phyloP scores from a whole-genome alignment of 2,329 filamentous ascomycete genomes.

The Trichoderma aggressivum region DNA sequence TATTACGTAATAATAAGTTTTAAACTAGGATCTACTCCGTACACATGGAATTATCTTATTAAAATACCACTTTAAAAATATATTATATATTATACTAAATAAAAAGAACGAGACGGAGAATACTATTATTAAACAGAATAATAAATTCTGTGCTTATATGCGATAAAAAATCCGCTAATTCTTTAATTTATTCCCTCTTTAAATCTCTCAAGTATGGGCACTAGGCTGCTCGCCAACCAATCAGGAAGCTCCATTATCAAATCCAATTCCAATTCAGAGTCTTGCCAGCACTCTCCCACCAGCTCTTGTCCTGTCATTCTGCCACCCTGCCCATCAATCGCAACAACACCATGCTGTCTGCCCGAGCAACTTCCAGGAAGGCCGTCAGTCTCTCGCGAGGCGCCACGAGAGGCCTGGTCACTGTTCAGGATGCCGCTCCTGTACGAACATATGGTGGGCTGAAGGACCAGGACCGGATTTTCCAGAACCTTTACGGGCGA shows the following conservation, averaged over 20 bases:
- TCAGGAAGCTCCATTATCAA: conserved; percentile 11
- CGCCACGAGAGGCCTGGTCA: conserved; percentile 69
- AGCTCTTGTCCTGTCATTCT: conserved; percentile 26
- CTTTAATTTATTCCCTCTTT: background rate
- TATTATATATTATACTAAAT: background rate
- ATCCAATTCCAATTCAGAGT: conserved; percentile 4
- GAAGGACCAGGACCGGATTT: conserved; percentile 96
- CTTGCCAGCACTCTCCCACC: conserved; percentile 34
- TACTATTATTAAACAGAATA: background rate
- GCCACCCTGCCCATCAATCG: conserved; percentile 21
- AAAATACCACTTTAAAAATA: background rate
- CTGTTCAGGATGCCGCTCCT: conserved; percentile 69
- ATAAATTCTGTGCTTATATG: background rate
- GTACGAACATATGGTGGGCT: conserved; percentile 79
- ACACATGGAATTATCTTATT: background rate
- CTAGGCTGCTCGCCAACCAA: background rate
- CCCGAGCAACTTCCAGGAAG: conserved; percentile 40
- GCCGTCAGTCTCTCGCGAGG: conserved; percentile 41
- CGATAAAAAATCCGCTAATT: background rate
- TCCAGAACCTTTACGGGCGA: conserved; percentile 96
- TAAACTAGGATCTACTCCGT: background rate
- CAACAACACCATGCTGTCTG: conserved; percentile 42
- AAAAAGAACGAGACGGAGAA: background rate
- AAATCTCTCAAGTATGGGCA: background rate
- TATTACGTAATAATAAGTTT: background rate